Evolutionary conservation across 139 green algal species (phyloP), one percentile per base, ranked within the genome.

Genomic region (Chlorella ohadii): DNA sequence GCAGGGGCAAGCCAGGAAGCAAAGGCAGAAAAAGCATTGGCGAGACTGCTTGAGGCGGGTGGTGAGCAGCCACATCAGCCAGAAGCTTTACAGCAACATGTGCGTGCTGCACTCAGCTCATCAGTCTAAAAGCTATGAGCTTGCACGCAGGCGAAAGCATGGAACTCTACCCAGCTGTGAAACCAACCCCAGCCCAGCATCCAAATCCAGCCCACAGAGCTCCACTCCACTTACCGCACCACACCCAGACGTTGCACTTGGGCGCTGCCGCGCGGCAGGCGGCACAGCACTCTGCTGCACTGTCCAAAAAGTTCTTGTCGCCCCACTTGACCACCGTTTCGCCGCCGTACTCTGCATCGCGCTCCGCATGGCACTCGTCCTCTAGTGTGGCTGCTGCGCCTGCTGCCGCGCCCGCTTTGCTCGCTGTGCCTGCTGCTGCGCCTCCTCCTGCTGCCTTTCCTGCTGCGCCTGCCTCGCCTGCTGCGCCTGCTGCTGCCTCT

Each of bases 171-270:
- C n/a, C n/a, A n/a, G n/a, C n/a, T n/a, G n/a, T n/a, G n/a, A n/a
- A n/a, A n/a, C n/a, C n/a, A n/a, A n/a, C n/a, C n/a, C n/a, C n/a
- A n/a, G n/a, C n/a, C n/a, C n/a, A n/a, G n/a, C n/a, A n/a, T n/a
- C n/a, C n/a, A n/a, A 6, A 55, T 22, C 12, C 51, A 59, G 51
- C 12, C 15, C 51, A 13, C 51, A 20, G 7, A 6, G 6, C 44
- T 55, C 44, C 6, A 55, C 44, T 11, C 44, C 6, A 22, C 51
- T 59, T 13, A 59, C 25, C 39, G 55, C 74, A 87, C 16, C 63
- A 87, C 59, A 88, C 84, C 75, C 61, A 88, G 6, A 89, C 38
- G 59, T 90, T 90, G 79, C 87, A 90, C 28, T 72, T n/a, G 11
- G 47, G 51, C 1, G 82, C 38, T 6, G 79, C 28, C 12, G 23